Evolutionary conservation across 1,284 basidiomycete genomes (phyloP).

Genomic region (Taiwanofungus camphoratus): DNA sequence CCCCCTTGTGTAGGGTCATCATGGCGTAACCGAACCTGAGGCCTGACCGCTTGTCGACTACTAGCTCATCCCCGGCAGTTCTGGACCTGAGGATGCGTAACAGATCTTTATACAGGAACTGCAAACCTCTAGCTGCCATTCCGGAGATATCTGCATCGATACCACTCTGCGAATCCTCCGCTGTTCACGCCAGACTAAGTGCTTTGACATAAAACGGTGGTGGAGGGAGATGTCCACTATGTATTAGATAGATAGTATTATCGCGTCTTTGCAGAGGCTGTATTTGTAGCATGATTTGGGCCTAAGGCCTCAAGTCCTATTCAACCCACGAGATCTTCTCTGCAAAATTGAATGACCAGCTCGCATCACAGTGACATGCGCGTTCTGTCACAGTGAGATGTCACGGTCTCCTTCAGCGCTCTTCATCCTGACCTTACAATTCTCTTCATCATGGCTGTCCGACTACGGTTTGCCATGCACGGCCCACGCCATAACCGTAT

Average conservation of each 20-base stretch:
- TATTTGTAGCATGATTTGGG: no score
- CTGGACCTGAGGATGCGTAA: conserved; percentile 53
- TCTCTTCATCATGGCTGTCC: conserved; percentile 78
- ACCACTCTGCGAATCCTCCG: not conserved
- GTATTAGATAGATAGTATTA: no score
- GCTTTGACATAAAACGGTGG: no score
- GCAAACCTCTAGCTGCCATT: not conserved
- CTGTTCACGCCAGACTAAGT: no score
- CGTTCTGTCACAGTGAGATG: no score
- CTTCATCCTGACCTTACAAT: no score
- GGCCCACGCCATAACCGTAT: conserved; percentile 76
- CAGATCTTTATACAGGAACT: not conserved
- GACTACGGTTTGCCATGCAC: conserved; percentile 83
- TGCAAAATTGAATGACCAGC: no score
- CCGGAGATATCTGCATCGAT: not conserved
- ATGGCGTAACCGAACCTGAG: not conserved
- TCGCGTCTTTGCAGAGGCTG: no score
- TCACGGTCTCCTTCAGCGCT: no score
- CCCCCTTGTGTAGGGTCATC: conserved; percentile 6
- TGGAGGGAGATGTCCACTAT: no score
- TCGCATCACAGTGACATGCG: conserved; percentile 2
- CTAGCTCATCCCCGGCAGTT: conserved; percentile 75
- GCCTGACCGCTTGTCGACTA: not conserved
- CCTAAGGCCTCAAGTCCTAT: no score
- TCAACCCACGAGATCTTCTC: no score